Conservation (phyloP, 2,329 filamentous ascomycete genomes). For the Talaromyces sp. region DNA sequence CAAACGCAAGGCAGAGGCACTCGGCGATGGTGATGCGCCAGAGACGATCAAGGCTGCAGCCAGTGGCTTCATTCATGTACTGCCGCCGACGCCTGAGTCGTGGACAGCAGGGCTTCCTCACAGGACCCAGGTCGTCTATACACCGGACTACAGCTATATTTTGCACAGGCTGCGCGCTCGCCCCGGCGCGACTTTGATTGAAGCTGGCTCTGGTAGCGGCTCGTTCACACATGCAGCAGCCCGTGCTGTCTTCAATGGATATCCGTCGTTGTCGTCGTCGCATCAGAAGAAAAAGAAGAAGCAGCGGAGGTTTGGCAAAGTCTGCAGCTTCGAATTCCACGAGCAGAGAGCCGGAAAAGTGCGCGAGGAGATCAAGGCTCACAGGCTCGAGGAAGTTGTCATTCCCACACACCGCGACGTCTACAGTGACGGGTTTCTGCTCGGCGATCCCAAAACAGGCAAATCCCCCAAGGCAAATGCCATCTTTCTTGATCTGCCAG, state of each 20-base stretch:
- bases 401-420: conserved; percentile 44
- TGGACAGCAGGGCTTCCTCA: conserved; percentile 48
- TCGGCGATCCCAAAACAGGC: conserved; percentile 27
- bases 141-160: conserved; percentile 49
- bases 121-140: conserved; percentile 49
- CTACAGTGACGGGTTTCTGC: conserved; percentile 43
- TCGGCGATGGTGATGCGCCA: conserved; percentile 18
- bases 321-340: conserved; percentile 48
- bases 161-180: conserved; percentile 43
- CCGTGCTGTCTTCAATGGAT: conserved; percentile 45
- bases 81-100: conserved; percentile 45
- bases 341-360: conserved; percentile 37
- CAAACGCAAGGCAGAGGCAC: conserved; percentile 43
- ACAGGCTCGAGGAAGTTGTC: conserved; percentile 40
- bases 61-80: conserved; percentile 44
- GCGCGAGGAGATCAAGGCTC: conserved; percentile 36
- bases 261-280: conserved; percentile 18
- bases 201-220: conserved; percentile 48
- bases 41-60: conserved; percentile 20
- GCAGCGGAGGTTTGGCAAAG: conserved; percentile 32
- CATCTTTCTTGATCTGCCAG: conserved; percentile 46
- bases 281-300: conserved; percentile 18
- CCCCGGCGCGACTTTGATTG: conserved; percentile 42
- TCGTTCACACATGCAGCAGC: conserved; percentile 48
- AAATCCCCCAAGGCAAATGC: conserved; percentile 40